Percentiles rank a stretch among this genome's conserved stretches.
Conservation (phyloP, 805 yeast genomes). For the Teunomyces aglyptinius region DNA sequence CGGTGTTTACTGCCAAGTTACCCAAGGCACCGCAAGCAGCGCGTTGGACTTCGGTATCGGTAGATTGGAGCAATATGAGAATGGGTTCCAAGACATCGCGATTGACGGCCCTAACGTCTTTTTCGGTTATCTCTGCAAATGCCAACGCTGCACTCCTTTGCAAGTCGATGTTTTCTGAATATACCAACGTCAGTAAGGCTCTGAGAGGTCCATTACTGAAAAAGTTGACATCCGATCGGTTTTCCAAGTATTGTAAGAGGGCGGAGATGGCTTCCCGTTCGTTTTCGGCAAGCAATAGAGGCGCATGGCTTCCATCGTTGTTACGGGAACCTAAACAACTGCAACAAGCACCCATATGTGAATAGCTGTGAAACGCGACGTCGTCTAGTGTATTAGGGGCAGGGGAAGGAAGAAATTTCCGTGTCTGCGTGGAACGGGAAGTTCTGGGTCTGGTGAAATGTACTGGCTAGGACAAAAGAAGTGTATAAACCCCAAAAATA, state of each 20-base stretch:
- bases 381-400: neutral
- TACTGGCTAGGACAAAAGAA: no score
- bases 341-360: constrained; percentile 41
- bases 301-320: constrained; percentile 65
- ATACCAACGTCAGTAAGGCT: constrained; percentile 88
- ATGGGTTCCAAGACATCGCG: constrained; percentile 94
- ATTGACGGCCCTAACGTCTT: constrained; percentile 87
- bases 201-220: constrained; percentile 82
- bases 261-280: constrained; percentile 96
- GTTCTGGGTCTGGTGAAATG: neutral
- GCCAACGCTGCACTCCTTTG: constrained; percentile 98
- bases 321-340: constrained; percentile 42
- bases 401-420: neutral
- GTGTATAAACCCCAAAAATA: neutral
- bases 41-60: constrained; percentile 93
- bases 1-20: constrained; percentile 95
- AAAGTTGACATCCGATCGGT: constrained; percentile 83
- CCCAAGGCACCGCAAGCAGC: constrained; percentile 99
- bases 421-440: neutral
- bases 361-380: neutral
- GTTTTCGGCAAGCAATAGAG: constrained; percentile 80
- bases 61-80: constrained; percentile 75
- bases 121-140: constrained; percentile 97
- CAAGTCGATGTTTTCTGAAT: constrained; percentile 90
- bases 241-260: constrained; percentile 83